phyloP scores from a whole-genome alignment of 2,329 filamentous ascomycete species.

The Rutstroemia sydowiana region DNA sequence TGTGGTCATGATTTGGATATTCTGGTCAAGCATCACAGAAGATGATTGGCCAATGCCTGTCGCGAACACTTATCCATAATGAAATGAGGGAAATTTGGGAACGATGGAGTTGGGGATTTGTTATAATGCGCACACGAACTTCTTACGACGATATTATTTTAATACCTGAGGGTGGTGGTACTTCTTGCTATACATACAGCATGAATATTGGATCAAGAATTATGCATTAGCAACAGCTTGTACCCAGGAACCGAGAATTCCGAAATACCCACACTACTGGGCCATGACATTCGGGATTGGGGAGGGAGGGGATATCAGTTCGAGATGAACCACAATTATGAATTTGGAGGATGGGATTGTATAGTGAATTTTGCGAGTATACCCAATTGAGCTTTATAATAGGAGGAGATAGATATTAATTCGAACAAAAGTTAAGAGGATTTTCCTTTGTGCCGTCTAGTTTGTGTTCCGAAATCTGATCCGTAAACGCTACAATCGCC shows the following conservation, averaged over 20 bases:
- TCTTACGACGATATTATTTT: slow-evolving; percentile 26
- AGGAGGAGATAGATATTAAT: slow-evolving; percentile 10
- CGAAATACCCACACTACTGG: not conserved
- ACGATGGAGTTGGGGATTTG: slow-evolving; percentile 25
- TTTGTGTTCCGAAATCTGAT: no score
- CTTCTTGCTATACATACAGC: slow-evolving; percentile 17
- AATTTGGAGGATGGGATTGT: slow-evolving; percentile 10
- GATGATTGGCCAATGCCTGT: slow-evolving; percentile 80
- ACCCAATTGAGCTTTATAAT: slow-evolving; percentile 10
- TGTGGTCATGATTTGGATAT: slow-evolving; percentile 80
- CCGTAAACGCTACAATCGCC: no score
- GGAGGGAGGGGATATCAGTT: no score
- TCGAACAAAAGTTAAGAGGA: not conserved
- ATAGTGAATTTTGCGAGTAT: slow-evolving; percentile 11
- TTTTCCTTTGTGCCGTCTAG: not conserved
- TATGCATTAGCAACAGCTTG: slow-evolving; percentile 6
- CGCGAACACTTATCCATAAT: slow-evolving; percentile 26
- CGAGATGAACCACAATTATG: not conserved
- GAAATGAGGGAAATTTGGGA: slow-evolving; percentile 10
- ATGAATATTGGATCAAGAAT: slow-evolving; percentile 13
- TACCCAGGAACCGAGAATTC: not conserved
- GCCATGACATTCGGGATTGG: slow-evolving; percentile 1
- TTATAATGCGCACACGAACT: slow-evolving; percentile 20
- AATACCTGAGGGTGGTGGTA: slow-evolving; percentile 15
- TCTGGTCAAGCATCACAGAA: slow-evolving; percentile 99